A percentile compares a stretch with the other conserved stretches of the same genome.
Conservation (phyloP, 2,329 filamentous ascomycete genomes). For the Salinomyces thailandicus region DNA sequence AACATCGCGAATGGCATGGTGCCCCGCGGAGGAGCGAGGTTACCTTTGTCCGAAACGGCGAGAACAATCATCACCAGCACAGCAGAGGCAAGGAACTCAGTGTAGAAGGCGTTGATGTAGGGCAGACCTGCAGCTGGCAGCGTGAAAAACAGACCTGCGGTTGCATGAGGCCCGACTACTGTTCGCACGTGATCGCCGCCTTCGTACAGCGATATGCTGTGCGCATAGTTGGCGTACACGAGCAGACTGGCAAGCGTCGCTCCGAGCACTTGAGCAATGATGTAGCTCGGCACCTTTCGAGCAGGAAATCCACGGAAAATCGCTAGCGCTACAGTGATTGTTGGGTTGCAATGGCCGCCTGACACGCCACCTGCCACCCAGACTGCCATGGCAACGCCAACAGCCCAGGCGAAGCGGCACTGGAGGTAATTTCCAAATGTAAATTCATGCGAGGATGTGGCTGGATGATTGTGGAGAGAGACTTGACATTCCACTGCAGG, state of each 20-base stretch:
- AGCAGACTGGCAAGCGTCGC: slow-evolving; percentile 41
- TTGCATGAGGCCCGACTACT: slow-evolving; percentile 46
- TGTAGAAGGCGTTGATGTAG: slow-evolving; percentile 3
- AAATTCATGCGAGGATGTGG: neutral
- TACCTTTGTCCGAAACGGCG: slow-evolving; percentile 1
- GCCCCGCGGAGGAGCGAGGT: neutral
- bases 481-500: neutral
- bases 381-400: neutral
- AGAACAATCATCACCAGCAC: slow-evolving; percentile 3
- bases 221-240: slow-evolving; percentile 35
- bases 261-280: slow-evolving; percentile 43
- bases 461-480: neutral
- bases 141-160: slow-evolving; percentile 37
- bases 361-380: slow-evolving; percentile 1
- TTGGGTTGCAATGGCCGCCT: slow-evolving; percentile 31
- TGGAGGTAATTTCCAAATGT: neutral
- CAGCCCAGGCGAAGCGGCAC: neutral
- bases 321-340: slow-evolving; percentile 33
- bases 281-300: slow-evolving; percentile 40
- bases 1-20: slow-evolving; percentile 2
- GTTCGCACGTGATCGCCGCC: slow-evolving; percentile 47
- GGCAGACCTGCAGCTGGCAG: slow-evolving; percentile 1
- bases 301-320: slow-evolving; percentile 45
- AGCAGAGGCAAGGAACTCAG: slow-evolving; percentile 4
- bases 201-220: slow-evolving; percentile 31